These are phyloP conservation scores for Melastoma candidum DNA, from an alignment of 441 rosid genomes.

Conservation along the genomic window DNA sequence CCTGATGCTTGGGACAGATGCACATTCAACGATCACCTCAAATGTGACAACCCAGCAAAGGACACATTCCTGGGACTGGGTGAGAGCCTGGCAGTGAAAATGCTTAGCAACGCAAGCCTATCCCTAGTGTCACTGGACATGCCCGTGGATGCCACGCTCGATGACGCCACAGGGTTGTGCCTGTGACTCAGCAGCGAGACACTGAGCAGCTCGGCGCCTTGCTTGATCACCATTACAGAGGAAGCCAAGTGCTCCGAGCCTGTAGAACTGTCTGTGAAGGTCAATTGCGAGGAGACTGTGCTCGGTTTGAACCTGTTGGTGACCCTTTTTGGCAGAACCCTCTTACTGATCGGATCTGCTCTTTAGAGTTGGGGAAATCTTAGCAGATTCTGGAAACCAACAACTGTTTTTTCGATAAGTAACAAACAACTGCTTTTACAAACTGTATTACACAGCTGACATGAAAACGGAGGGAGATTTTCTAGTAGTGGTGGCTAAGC, in stretches of 20 bases:
- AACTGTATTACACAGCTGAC: too few species aligned
- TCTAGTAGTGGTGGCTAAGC: slow-evolving; percentile 22
- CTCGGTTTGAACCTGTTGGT: slow-evolving; percentile 76
- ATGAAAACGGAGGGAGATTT: too few species aligned
- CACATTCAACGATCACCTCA: slow-evolving; percentile 50
- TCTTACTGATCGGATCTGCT: neutral
- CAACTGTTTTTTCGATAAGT: too few species aligned
- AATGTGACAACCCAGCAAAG: slow-evolving; percentile 25
- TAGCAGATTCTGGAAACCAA: too few species aligned
- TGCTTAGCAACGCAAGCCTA: slow-evolving; percentile 78
- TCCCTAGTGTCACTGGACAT: slow-evolving; percentile 69
- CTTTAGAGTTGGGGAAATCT: too few species aligned
- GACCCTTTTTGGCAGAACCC: slow-evolving; percentile 48
- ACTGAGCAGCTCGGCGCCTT: slow-evolving; percentile 65
- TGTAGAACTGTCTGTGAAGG: slow-evolving; percentile 44
- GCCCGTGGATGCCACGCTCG: slow-evolving; percentile 60
- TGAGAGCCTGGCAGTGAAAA: slow-evolving; percentile 57
- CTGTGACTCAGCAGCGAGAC: slow-evolving; percentile 75
- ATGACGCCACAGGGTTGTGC: slow-evolving; percentile 74
- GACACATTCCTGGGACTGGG: slow-evolving; percentile 63
- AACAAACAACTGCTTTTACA: too few species aligned
- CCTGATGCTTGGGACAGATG: slow-evolving; percentile 33
- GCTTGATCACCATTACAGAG: slow-evolving; percentile 62
- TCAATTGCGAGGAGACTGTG: slow-evolving; percentile 87
- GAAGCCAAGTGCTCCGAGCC: slow-evolving; percentile 83